Evolutionary conservation across 106 monocot species (phyloP), one percentile per base, ranked within the genome.

Genomic region (Chionographis japonica): DNA sequence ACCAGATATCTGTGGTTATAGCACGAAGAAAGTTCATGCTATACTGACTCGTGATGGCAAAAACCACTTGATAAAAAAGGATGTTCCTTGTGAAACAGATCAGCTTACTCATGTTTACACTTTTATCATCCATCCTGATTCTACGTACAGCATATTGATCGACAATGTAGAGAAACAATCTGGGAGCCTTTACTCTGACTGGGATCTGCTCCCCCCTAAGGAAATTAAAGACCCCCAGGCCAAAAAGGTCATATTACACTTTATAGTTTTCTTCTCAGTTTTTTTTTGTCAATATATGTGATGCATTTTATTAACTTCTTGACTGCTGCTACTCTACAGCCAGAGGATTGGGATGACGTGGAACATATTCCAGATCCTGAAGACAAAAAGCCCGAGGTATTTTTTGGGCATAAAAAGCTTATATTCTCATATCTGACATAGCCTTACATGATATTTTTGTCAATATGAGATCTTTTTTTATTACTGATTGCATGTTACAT

Each of bases 201-300:
- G 87, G 87, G 84, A 84, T 42, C 65, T 88, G 27, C 88, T 88
- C 12, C 88, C 84, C 38, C 88, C 88, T 9, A 88, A 88, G 77
- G 40, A 77, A 62, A 88, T 88, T 15, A 88, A 84, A 56, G 88
- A 88, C 37, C 84, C 81, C 39, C 78, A 88, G 68, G 80, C 88
- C 50, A 88, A 88, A 58, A 88, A 88, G 75, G 88, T 79, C 16
- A 56, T 41, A 40, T 38, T 56, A 39, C 27, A 15, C 39, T 8
- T 40, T 40, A 35, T 4, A 10, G 7, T 68, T n/a, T 20, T 56
- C 3, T 27, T 27, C 27, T 27, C n/a, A n/a, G n/a, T n/a, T n/a
- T 27, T 27, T 27, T 4, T 9, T 10, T 67, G 7, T 50, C 2
- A 37, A 8, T 7, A 38, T 39, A 35, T 2, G 11, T 38, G 19